phyloP scores from a whole-genome alignment of 108 stramenopile genomes.

The Chaetoceros tenuissimus region DNA sequence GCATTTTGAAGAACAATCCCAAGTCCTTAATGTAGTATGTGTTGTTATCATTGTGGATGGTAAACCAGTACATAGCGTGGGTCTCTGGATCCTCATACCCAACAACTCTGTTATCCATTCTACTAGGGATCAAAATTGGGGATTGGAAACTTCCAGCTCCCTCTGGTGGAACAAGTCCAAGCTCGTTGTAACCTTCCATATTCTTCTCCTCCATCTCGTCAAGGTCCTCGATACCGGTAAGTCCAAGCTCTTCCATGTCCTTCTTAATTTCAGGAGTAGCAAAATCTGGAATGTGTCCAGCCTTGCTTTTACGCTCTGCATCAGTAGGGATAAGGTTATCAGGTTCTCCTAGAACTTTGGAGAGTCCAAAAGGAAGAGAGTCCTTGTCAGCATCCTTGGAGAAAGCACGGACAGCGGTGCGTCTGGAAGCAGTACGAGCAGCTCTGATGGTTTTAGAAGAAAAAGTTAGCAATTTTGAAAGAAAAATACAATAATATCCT shows the following conservation, averaged over 20 bases:
- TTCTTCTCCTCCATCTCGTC: constrained; percentile 81
- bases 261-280: constrained; percentile 53
- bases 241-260: constrained; percentile 80
- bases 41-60: constrained; percentile 82
- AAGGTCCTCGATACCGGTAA: constrained; percentile 74
- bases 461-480: no score
- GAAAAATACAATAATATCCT: no score
- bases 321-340: constrained; percentile 82
- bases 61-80: constrained; percentile 92
- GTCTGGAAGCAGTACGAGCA: no score
- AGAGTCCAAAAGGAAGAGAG: constrained; percentile 73
- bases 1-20: constrained; percentile 88
- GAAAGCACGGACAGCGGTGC: constrained; percentile 1
- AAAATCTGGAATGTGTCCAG: constrained; percentile 64
- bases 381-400: constrained; percentile 8
- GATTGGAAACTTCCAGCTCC: constrained; percentile 72
- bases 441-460: no score
- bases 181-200: constrained; percentile 81
- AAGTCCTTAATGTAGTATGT: constrained; percentile 89
- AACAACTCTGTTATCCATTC: constrained; percentile 66
- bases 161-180: constrained; percentile 83
- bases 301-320: constrained; percentile 48
- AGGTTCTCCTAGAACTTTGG: constrained; percentile 73
- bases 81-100: constrained; percentile 83
- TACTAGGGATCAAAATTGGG: constrained; percentile 81